Conservation (phyloP, 2,329 filamentous ascomycete genomes). For the Gremmenia infestans region DNA sequence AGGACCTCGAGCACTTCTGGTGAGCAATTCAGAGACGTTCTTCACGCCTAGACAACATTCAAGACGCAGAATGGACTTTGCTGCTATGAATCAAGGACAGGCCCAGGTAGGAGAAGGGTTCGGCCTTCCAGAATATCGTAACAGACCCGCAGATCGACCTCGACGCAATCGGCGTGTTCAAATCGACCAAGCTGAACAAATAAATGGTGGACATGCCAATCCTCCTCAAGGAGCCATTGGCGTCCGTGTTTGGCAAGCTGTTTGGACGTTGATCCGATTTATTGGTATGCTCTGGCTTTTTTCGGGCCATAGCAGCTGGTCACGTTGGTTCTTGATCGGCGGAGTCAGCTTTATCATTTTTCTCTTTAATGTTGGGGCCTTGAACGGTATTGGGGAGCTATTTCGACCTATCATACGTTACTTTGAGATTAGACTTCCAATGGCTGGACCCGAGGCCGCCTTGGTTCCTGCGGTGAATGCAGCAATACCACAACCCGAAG, state of each 20-base stretch:
- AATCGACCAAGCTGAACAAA: slow-evolving; percentile 10
- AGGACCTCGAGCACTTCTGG: slow-evolving; percentile 53
- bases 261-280: slow-evolving; percentile 57
- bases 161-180: slow-evolving; percentile 15
- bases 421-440: slow-evolving; percentile 54
- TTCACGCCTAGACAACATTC: slow-evolving; percentile 40
- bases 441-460: slow-evolving; percentile 38
- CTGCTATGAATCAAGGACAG: neutral
- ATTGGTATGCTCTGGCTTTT: slow-evolving; percentile 61
- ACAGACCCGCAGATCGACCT: slow-evolving; percentile 18
- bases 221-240: slow-evolving; percentile 27
- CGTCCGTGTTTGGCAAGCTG: slow-evolving; percentile 47
- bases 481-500: slow-evolving; percentile 26
- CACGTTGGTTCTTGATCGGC: slow-evolving; percentile 52
- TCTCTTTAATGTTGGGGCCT: slow-evolving; percentile 53
- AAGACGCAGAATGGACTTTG: slow-evolving; percentile 10
- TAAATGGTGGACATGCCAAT: slow-evolving; percentile 23
- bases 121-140: slow-evolving; percentile 24
- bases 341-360: slow-evolving; percentile 51
- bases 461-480: slow-evolving; percentile 31
- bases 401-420: slow-evolving; percentile 53
- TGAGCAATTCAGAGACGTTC: slow-evolving; percentile 50
- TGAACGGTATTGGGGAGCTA: slow-evolving; percentile 51
- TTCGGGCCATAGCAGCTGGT: slow-evolving; percentile 52
- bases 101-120: slow-evolving; percentile 6